These are phyloP conservation scores for Silene conica DNA, from an alignment of 148 eudicot species.

Conservation along the genomic window DNA sequence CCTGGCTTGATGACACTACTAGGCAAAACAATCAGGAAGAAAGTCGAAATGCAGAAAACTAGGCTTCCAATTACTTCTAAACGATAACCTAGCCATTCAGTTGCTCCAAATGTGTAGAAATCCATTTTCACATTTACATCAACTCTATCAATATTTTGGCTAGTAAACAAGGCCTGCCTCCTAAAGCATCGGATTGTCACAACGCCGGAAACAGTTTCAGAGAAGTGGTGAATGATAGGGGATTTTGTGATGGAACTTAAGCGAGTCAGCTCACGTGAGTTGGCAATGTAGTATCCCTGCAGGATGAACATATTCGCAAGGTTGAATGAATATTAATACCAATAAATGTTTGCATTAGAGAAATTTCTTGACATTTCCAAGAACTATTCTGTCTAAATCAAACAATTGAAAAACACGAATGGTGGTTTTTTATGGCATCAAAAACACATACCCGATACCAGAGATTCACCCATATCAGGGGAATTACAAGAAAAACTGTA, in stretches of 20 bases:
- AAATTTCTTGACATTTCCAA: not conserved
- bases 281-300: constrained; percentile 28
- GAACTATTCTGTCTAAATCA: not conserved
- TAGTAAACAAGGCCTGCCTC: constrained; percentile 21
- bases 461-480: constrained; percentile 25
- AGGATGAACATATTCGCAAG: not conserved
- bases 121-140: constrained; percentile 26
- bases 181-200: constrained; percentile 29
- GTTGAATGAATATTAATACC: not conserved
- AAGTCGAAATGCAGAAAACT: constrained; percentile 25
- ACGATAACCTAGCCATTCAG: constrained; percentile 31
- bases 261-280: constrained; percentile 30
- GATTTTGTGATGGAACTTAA: constrained; percentile 28
- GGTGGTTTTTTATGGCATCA: not conserved
- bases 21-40: constrained; percentile 28
- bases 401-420: not conserved
- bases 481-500: constrained; percentile 21
- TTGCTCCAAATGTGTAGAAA: constrained; percentile 28
- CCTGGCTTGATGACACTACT: constrained; percentile 30
- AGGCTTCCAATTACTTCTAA: constrained; percentile 26
- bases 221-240: constrained; percentile 30
- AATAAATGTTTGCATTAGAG: not conserved
- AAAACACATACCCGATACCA: constrained; percentile 24
- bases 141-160: constrained; percentile 20
- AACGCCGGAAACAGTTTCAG: constrained; percentile 28